A percentile compares a stretch with the other conserved stretches of the same genome.
Evolutionary conservation across 2,329 filamentous ascomycete genomes (phyloP).

Genomic region (Beauveria sp.): DNA sequence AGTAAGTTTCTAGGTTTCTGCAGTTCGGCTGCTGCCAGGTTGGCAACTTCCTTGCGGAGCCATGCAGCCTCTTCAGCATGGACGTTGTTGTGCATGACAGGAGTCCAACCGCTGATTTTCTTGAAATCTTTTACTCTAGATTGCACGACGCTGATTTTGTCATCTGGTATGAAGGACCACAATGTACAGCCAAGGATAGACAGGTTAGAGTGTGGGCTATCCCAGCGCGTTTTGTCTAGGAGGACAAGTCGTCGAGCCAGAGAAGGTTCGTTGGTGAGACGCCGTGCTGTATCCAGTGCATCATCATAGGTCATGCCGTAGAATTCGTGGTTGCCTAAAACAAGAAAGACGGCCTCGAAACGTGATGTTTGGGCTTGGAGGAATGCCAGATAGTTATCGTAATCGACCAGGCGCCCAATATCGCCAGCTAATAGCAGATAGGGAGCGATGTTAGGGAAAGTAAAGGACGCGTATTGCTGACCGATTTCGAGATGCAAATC

Average conservation of each 20-base stretch:
- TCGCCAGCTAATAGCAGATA: slow-evolving; percentile 41
- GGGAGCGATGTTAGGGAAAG: slow-evolving; percentile 26
- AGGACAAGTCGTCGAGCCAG: slow-evolving; percentile 29
- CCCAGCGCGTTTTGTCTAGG: slow-evolving; percentile 29
- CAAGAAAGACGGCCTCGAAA: slow-evolving; percentile 38
- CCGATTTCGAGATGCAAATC: slow-evolving; percentile 36
- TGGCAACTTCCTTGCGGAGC: slow-evolving; percentile 34
- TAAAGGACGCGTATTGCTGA: slow-evolving; percentile 28
- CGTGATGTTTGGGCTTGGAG: slow-evolving; percentile 31
- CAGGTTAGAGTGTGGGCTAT: slow-evolving; percentile 24
- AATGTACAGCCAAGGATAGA: slow-evolving; percentile 46
- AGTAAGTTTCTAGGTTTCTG: slow-evolving; percentile 27
- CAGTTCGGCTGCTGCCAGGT: slow-evolving; percentile 13
- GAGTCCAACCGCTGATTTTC: slow-evolving; percentile 44
- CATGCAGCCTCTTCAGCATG: slow-evolving; percentile 43
- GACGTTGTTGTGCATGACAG: slow-evolving; percentile 39
- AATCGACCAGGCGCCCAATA: slow-evolving; percentile 41
- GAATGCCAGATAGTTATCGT: slow-evolving; percentile 37
- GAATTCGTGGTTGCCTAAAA: slow-evolving; percentile 50
- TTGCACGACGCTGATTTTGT: slow-evolving; percentile 30
- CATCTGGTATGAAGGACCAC: slow-evolving; percentile 37
- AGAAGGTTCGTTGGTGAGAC: slow-evolving; percentile 24
- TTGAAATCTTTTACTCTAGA: slow-evolving; percentile 45
- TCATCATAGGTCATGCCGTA: slow-evolving; percentile 27
- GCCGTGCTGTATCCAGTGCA: slow-evolving; percentile 24